Evolutionary conservation across 2,329 filamentous ascomycete species (phyloP).

Genomic region (Whalleya microplaca): DNA sequence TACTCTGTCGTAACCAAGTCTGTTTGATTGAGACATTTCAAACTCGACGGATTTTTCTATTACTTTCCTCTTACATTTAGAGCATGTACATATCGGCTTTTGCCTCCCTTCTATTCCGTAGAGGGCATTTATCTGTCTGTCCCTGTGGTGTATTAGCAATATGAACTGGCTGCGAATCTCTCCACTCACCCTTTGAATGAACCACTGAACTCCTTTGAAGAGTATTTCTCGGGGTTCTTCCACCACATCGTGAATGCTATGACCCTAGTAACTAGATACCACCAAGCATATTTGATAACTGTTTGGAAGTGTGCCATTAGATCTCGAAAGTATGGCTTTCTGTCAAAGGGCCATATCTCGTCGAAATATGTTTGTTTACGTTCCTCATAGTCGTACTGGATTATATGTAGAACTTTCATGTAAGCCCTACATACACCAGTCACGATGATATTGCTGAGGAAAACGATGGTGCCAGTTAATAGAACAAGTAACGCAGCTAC

Average conservation of each 20-base stretch:
- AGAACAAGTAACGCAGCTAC: neutral
- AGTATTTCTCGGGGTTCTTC: conserved; percentile 1
- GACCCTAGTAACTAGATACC: neutral
- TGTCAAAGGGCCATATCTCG: neutral
- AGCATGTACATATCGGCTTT: neutral
- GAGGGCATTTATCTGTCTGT: neutral
- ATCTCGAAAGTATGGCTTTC: neutral
- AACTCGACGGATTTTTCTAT: neutral
- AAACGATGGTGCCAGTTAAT: neutral
- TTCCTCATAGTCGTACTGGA: neutral
- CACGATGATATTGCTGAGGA: neutral
- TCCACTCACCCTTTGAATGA: neutral
- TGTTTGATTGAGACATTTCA: neutral
- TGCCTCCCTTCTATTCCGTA: neutral
- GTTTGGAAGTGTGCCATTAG: neutral
- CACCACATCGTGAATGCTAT: neutral
- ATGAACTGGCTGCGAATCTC: too few relatives aligned
- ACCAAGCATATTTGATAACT: neutral
- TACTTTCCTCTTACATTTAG: neutral
- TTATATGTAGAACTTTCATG: neutral
- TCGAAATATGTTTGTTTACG: neutral
- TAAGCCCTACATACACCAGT: neutral
- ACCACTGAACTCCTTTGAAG: neutral
- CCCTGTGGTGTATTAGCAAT: neutral
- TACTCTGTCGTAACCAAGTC: neutral